Percentiles rank a stretch among this genome's conserved stretches.
phyloP scores from a whole-genome alignment of 345 rosid genomes.

The Raphanus sativus region DNA sequence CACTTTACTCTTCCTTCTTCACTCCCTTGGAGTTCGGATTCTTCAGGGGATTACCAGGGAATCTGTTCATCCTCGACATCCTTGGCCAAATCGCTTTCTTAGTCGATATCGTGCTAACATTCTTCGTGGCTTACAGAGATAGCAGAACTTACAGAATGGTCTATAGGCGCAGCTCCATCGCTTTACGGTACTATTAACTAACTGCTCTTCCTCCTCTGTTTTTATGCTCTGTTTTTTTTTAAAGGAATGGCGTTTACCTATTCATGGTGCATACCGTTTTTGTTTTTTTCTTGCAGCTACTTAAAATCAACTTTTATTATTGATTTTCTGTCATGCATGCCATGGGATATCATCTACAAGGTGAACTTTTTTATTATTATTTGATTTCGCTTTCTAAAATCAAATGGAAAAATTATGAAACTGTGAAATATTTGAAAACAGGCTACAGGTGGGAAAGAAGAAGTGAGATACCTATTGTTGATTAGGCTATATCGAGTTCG shows the following conservation, averaged over 20 bases:
- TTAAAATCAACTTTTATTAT: slow-evolving; percentile 64
- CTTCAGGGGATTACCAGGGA: slow-evolving; percentile 75
- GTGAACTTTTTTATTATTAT: slow-evolving; percentile 28
- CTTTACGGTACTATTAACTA: slow-evolving; percentile 46
- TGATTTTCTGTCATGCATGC: slow-evolving; percentile 71
- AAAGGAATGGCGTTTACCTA: background rate
- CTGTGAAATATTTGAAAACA: slow-evolving; percentile 17
- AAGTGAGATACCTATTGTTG: slow-evolving; percentile 70
- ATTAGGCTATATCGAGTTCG: slow-evolving; percentile 66
- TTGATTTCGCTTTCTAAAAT: background rate
- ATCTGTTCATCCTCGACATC: slow-evolving; percentile 68
- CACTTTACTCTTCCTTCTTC: slow-evolving; percentile 87
- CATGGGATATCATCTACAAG: slow-evolving; percentile 86
- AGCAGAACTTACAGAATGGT: slow-evolving; percentile 55
- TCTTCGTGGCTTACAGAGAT: slow-evolving; percentile 70
- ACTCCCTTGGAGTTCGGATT: slow-evolving; percentile 86
- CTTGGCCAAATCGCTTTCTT: slow-evolving; percentile 74
- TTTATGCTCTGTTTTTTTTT: background rate
- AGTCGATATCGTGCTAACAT: slow-evolving; percentile 60
- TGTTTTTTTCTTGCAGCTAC: slow-evolving; percentile 45
- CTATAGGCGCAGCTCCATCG: slow-evolving; percentile 55
- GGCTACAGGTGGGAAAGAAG: slow-evolving; percentile 67
- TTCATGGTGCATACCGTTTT: background rate
- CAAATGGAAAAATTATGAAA: background rate
- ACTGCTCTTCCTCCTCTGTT: background rate